These are phyloP conservation scores for Magnusiomyces paraingens DNA, from an alignment of 1,139 yeast genomes.

Conservation along the genomic window DNA sequence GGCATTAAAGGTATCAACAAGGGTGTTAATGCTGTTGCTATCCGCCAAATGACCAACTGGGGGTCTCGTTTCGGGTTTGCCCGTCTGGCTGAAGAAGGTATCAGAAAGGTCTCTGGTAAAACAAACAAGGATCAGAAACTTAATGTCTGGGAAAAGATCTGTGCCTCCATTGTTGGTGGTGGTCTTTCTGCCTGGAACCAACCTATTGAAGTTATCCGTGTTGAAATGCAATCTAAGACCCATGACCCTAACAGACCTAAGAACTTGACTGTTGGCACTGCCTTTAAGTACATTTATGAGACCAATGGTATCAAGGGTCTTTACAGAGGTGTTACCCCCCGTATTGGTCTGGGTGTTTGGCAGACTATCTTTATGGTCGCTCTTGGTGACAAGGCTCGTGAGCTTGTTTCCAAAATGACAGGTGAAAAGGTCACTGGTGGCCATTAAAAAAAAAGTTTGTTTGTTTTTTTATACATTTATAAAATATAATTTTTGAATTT, in stretches of 20 bases:
- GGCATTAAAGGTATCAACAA: slow-evolving; percentile 92
- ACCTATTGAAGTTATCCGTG: slow-evolving; percentile 95
- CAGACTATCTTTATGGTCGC: slow-evolving; percentile 99
- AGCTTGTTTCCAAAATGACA: slow-evolving; percentile 51
- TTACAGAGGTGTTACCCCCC: slow-evolving; percentile 94
- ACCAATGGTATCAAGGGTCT: slow-evolving; percentile 84
- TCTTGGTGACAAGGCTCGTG: slow-evolving; percentile 88
- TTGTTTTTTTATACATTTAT: neutral
- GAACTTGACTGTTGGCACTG: slow-evolving; percentile 72
- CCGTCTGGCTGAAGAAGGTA: slow-evolving; percentile 82
- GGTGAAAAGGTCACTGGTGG: slow-evolving; percentile 45
- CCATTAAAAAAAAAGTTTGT: slow-evolving; percentile 29
- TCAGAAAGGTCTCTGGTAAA: slow-evolving; percentile 59
- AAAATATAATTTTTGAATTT: neutral
- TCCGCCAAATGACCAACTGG: slow-evolving; percentile 98
- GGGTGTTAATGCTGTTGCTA: slow-evolving; percentile 99
- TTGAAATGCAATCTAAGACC: slow-evolving; percentile 95
- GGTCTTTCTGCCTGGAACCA: slow-evolving; percentile 98
- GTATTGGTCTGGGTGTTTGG: slow-evolving; percentile 95
- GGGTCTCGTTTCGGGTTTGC: slow-evolving; percentile 94
- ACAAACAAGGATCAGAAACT: slow-evolving; percentile 51
- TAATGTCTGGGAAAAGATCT: slow-evolving; percentile 69
- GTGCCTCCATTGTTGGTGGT: slow-evolving; percentile 87
- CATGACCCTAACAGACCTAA: slow-evolving; percentile 92
- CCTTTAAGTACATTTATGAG: slow-evolving; percentile 75